A percentile compares a stretch with the other conserved stretches of the same genome.
These are phyloP conservation scores for Bacterosira constricta DNA, from an alignment of 108 stramenopile species.

Conservation along the genomic window DNA sequence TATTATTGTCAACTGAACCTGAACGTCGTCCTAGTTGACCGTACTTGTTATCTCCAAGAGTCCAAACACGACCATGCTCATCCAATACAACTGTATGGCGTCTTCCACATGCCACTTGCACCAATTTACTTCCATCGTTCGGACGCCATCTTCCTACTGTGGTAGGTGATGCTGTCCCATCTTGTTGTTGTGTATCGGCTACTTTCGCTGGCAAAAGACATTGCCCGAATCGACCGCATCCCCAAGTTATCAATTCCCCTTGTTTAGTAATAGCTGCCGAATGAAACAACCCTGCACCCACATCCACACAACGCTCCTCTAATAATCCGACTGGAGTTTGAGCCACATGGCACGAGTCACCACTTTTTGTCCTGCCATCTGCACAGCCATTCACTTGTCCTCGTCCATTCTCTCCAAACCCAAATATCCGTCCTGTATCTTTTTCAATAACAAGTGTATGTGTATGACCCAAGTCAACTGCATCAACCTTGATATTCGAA, in stretches of 20 bases:
- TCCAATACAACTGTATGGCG: conserved; percentile 75
- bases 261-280: conserved; percentile 66
- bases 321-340: conserved; percentile 12
- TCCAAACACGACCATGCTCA: conserved; percentile 73
- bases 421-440: conserved; percentile 54
- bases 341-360: conserved; percentile 8
- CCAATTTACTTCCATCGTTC: conserved; percentile 54
- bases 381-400: conserved; percentile 56
- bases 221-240: conserved; percentile 78
- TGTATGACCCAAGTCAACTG: conserved; percentile 66
- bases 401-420: conserved; percentile 73
- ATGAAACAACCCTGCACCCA: conserved; percentile 85
- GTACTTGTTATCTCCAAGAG: conserved; percentile 83
- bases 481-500: conserved; percentile 55
- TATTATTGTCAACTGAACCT: neutral
- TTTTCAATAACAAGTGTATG: conserved; percentile 82
- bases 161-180: neutral
- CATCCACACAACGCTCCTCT: conserved; percentile 38
- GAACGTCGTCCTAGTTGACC: conserved; percentile 70
- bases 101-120: conserved; percentile 73
- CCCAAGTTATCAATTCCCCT: conserved; percentile 79
- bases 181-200: neutral
- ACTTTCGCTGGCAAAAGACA: conserved; percentile 18
- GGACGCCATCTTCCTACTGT: conserved; percentile 69
- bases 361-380: conserved; percentile 16